These are phyloP conservation scores for Trichosanthes cucumerina DNA, from an alignment of 306 rosid genomes.

Conservation along the genomic window DNA sequence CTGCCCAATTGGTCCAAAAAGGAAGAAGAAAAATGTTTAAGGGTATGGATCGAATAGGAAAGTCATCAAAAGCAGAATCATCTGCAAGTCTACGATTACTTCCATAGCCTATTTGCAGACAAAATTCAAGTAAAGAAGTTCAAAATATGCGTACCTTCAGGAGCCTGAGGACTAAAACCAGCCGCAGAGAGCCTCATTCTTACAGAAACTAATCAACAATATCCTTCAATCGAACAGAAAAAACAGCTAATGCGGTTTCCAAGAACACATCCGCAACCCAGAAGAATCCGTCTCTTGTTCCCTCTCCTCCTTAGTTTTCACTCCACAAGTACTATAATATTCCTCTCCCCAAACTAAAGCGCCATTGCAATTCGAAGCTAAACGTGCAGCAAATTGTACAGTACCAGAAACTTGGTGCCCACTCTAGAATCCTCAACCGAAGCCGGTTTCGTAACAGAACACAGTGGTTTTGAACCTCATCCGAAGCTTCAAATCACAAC, in stretches of 20 bases:
- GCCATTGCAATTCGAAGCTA: constrained; percentile 21
- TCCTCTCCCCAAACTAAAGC: background rate
- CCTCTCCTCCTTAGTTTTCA: constrained; percentile 10
- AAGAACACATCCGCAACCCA: constrained; percentile 18
- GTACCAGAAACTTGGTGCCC: constrained; percentile 19
- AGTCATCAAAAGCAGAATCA: background rate
- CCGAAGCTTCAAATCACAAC: constrained; percentile 28
- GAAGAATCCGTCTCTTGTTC: constrained; percentile 17
- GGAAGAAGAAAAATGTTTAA: background rate
- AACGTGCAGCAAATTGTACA: constrained; percentile 9
- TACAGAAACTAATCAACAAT: constrained; percentile 15
- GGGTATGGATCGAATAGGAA: background rate
- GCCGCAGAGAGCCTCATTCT: constrained; percentile 83
- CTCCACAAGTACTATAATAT: constrained; percentile 9
- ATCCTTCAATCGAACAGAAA: background rate
- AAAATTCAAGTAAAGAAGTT: background rate
- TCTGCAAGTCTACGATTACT: background rate
- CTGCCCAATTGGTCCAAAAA: background rate
- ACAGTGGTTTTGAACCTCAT: constrained; percentile 57
- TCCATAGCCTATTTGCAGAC: background rate
- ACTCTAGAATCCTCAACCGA: constrained; percentile 47
- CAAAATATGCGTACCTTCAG: constrained; percentile 46
- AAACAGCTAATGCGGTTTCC: background rate
- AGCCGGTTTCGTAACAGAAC: constrained; percentile 52
- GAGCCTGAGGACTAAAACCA: constrained; percentile 83